Percentiles rank a stretch among this genome's conserved stretches.
These are phyloP conservation scores for Fonsecaea pedrosoi DNA, from an alignment of 2,329 filamentous ascomycete genomes.

Conservation along the genomic window DNA sequence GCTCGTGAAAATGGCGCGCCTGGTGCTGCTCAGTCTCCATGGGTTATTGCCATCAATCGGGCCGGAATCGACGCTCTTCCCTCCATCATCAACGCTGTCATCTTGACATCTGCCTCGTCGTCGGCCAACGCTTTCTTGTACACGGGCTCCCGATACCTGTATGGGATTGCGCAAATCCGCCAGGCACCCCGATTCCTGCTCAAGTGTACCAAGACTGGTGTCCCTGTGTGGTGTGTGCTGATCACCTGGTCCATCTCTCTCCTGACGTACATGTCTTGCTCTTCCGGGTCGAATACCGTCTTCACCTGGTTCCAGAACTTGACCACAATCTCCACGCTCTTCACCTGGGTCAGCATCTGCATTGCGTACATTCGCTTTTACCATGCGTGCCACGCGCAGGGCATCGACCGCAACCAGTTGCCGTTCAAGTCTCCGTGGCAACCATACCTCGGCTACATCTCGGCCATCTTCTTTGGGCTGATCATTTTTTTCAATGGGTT, in stretches of 20 bases:
- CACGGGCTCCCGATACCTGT: slow-evolving; percentile 60
- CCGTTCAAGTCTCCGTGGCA: slow-evolving; percentile 72
- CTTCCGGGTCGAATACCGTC: slow-evolving; percentile 67
- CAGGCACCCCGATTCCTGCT: slow-evolving; percentile 63
- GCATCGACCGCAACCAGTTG: slow-evolving; percentile 68
- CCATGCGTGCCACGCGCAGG: slow-evolving; percentile 71
- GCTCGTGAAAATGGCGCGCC: slow-evolving; percentile 47
- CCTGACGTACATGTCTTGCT: slow-evolving; percentile 74
- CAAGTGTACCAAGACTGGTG: slow-evolving; percentile 65
- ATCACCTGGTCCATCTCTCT: slow-evolving; percentile 70
- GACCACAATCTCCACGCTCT: slow-evolving; percentile 52
- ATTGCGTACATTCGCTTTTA: slow-evolving; percentile 74
- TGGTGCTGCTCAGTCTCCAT: slow-evolving; percentile 56
- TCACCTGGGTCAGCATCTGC: slow-evolving; percentile 73
- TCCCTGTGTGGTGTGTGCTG: slow-evolving; percentile 67
- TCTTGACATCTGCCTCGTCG: slow-evolving; percentile 74
- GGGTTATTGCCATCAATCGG: slow-evolving; percentile 60
- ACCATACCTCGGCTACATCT: slow-evolving; percentile 73
- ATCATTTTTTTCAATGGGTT: slow-evolving; percentile 74
- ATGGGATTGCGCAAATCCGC: slow-evolving; percentile 54
- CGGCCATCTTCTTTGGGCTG: slow-evolving; percentile 59
- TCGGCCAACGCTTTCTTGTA: slow-evolving; percentile 72
- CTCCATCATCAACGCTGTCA: slow-evolving; percentile 75
- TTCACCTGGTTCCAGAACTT: slow-evolving; percentile 62
- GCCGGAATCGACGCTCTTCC: slow-evolving; percentile 68